Percentiles rank a stretch among this genome's conserved stretches.
Evolutionary conservation across 257 asterid genomes (phyloP).

Genomic region (Cinchona pubescens): DNA sequence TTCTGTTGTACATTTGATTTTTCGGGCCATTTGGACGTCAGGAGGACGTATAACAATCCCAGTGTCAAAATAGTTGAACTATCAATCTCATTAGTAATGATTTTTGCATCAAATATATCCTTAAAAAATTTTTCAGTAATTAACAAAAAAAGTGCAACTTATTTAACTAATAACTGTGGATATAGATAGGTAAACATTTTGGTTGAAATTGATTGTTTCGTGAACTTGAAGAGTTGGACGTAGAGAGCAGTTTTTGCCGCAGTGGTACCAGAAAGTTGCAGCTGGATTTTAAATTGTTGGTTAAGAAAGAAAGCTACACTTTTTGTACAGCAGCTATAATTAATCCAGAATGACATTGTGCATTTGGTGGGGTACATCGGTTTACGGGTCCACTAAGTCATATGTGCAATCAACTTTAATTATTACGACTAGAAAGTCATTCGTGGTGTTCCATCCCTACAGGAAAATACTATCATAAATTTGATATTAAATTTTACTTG

Average conservation of each 20-base stretch:
- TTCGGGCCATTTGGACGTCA: too few relatives aligned
- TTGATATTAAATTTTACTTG: too few relatives aligned
- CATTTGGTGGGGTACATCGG: background rate
- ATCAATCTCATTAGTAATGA: too few relatives aligned
- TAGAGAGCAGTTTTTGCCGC: background rate
- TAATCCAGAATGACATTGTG: background rate
- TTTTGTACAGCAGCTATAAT: background rate
- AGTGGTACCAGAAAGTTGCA: background rate
- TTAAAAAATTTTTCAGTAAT: background rate
- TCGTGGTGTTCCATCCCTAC: too few relatives aligned
- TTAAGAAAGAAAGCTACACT: slow-evolving; percentile 10
- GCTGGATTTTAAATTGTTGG: background rate
- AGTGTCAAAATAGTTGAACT: too few relatives aligned
- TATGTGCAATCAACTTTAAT: too few relatives aligned
- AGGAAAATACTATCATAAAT: too few relatives aligned
- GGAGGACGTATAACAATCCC: too few relatives aligned
- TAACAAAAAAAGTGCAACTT: background rate
- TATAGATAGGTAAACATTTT: background rate
- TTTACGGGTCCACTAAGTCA: background rate
- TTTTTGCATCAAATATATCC: too few relatives aligned
- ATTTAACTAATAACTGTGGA: background rate
- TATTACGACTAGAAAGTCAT: too few relatives aligned
- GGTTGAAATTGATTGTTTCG: slow-evolving; percentile 19
- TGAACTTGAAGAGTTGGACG: slow-evolving; percentile 18
- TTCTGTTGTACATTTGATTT: too few relatives aligned